Evolutionary conservation across 1,139 yeast genomes (phyloP).

Genomic region (Saccharomycopsis hybrid): DNA sequence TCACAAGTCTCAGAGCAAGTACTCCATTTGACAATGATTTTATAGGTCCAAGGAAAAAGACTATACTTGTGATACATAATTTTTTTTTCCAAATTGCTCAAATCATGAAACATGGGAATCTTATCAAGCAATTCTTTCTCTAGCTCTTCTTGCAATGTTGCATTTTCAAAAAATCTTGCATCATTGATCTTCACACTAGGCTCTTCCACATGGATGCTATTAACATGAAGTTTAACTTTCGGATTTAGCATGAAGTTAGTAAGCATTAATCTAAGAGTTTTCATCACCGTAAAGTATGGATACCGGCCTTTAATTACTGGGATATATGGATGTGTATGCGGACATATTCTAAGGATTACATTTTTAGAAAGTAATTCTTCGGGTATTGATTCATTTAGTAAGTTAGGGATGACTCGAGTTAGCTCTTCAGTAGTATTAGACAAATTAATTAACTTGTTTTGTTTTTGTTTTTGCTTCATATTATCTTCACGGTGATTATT

Average conservation of each 20-base stretch:
- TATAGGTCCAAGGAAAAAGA: conserved; percentile 37
- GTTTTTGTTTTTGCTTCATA: too few species aligned
- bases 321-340: conserved; percentile 51
- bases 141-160: conserved; percentile 22
- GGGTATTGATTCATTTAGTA: conserved; percentile 48
- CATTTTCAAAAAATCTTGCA: conserved; percentile 18
- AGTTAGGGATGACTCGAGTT: conserved; percentile 58
- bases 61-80: conserved; percentile 21
- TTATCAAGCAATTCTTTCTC: conserved; percentile 19
- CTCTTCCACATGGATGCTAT: conserved; percentile 33
- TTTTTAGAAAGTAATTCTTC: conserved; percentile 42
- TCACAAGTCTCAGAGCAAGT: conserved; percentile 50
- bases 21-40: conserved; percentile 54
- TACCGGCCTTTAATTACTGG: conserved; percentile 58
- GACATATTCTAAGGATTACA: conserved; percentile 56
- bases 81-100: too few species aligned
- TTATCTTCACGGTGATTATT: too few species aligned
- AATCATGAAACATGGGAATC: conserved; percentile 23
- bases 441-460: too few species aligned
- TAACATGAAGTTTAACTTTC: conserved; percentile 42
- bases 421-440: too few species aligned
- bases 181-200: conserved; percentile 21
- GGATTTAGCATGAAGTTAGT: conserved; percentile 51
- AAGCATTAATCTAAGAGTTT: conserved; percentile 47
- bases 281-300: conserved; percentile 45